phyloP scores from a whole-genome alignment of 208 protist genomes.

The Naegleria gruberi region DNA sequence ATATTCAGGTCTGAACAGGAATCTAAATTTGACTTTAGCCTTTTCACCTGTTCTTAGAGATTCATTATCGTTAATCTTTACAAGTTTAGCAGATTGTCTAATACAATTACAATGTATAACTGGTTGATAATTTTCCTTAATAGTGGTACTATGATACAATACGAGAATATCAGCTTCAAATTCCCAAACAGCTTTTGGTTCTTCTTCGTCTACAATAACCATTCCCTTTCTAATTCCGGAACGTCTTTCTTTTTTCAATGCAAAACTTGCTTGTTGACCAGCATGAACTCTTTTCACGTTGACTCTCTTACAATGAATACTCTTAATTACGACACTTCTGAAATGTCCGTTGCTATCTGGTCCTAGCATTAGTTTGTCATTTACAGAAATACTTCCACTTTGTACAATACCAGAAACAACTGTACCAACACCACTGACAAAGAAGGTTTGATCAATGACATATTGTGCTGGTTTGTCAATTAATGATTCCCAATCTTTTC shows the following conservation, averaged over 20 bases:
- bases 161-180: conserved; percentile 92
- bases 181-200: conserved; percentile 71
- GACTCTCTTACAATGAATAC: conserved; percentile 83
- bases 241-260: conserved; percentile 88
- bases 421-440: conserved; percentile 82
- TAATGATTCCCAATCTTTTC: conserved; percentile 72
- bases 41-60: conserved; percentile 83
- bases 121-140: conserved; percentile 88
- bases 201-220: conserved; percentile 56
- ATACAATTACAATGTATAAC: conserved; percentile 87
- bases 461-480: conserved; percentile 59
- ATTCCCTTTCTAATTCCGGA: conserved; percentile 84
- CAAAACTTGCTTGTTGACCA: conserved; percentile 77
- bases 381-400: conserved; percentile 68
- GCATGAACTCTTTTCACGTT: conserved; percentile 65
- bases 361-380: conserved; percentile 82
- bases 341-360: conserved; percentile 80
- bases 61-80: conserved; percentile 66
- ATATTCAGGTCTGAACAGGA: conserved; percentile 83
- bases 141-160: conserved; percentile 94
- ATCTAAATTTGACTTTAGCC: conserved; percentile 80
- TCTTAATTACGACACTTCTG: conserved; percentile 71
- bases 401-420: conserved; percentile 88
- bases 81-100: conserved; percentile 67
- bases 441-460: conserved; percentile 78